Evolutionary conservation across 352 stramenopile genomes (phyloP), one percentile per base, ranked within the genome.

Genomic region (Phytopythium chamaehyphon): DNA sequence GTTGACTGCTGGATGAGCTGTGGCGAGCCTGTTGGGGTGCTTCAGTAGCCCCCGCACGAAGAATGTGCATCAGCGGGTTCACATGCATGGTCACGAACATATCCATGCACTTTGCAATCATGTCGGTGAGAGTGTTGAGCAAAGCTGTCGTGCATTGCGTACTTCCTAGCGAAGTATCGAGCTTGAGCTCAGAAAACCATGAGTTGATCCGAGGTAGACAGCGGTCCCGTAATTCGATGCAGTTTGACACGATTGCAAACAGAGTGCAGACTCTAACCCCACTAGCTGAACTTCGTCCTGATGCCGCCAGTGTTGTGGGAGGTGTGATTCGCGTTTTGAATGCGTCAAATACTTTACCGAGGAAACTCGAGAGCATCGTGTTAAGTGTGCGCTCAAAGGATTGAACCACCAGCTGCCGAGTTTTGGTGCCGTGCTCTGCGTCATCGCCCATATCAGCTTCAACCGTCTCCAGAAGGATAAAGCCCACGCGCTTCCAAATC

Each of bases 191-290:
- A 2, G 54, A 22, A 21, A 90, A 36, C 76, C 79, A 90, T 22
- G 54, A 56, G 26, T 73, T 69, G 16, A 86, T 64, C 6, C 53
- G 70, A 10, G 54, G 44, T 8, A 88, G 48, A 39, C 69, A 74
- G 28, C 72, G 75, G 24, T 86, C 73, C 3, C 80, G 73, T n/a
- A 90, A 47, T 47, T 88, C 68, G 24, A 88, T 72, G 52, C 80
- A 88, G 47, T 87, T 88, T 35, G 77, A 75, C 10, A 88, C 74
- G 46, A 90, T 71, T 16, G 72, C 69, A 22, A 90, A 82, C 39
- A 88, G 57, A 23, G 87, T 73, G 28, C 71, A 86, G 0, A 82
- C 75, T 15, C 63, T 63, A 19, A 68, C 69, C 2, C 67, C 76
- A 47, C 31, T 48, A 37, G 57, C 61, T 3, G 47, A 57, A 21